Conservation (phyloP, 768 basidiomycete species). For the Naganishia onofrii region DNA sequence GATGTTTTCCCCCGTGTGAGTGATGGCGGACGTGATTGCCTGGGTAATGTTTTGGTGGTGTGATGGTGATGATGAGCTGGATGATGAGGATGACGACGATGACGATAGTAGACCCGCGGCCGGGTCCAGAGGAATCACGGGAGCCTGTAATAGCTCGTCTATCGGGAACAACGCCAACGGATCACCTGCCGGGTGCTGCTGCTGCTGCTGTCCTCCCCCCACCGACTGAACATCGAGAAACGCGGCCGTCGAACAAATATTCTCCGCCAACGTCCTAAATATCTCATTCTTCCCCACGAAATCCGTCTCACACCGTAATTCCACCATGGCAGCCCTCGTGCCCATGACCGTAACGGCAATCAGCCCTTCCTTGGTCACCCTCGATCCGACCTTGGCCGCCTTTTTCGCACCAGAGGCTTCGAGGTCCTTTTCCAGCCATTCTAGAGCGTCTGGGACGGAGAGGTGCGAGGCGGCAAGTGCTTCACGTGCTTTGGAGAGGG, state of each 20-base stretch:
- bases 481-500: conserved; percentile 82
- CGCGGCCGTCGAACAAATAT: conserved; percentile 80
- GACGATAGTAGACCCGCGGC: conserved; percentile 3
- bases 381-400: conserved; percentile 76
- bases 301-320: conserved; percentile 94
- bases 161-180: conserved; percentile 59
- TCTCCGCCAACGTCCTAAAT: conserved; percentile 70
- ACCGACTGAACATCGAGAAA: conserved; percentile 60
- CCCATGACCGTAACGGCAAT: conserved; percentile 72
- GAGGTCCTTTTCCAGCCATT: conserved; percentile 77
- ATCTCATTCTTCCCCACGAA: conserved; percentile 85
- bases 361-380: conserved; percentile 73
- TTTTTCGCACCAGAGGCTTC: conserved; percentile 64
- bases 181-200: conserved; percentile 38
- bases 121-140: conserved; percentile 61
- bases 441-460: conserved; percentile 69
- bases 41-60: conserved; percentile 66
- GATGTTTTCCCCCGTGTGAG: conserved; percentile 53
- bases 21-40: conserved; percentile 57
- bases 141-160: conserved; percentile 62
- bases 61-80: conserved; percentile 52
- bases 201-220: too few relatives aligned
- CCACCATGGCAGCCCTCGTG: conserved; percentile 75
- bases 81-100: conserved; percentile 24
- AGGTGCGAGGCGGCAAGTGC: conserved; percentile 73